Evolutionary conservation across 2,329 filamentous ascomycete species (phyloP).

Genomic region (Ustulina deusta): DNA sequence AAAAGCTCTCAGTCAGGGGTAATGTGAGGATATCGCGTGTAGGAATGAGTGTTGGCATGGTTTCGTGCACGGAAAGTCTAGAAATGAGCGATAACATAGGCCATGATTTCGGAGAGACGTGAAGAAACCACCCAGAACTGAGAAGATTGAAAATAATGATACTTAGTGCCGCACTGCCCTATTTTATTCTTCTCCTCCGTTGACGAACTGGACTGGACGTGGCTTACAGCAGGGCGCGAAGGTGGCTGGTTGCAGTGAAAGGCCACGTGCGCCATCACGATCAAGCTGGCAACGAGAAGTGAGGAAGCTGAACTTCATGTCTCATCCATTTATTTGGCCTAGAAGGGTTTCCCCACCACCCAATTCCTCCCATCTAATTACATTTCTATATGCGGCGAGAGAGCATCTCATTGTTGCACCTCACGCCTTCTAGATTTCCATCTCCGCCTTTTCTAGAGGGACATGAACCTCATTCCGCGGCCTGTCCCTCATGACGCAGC

Average conservation of each 20-base stretch:
- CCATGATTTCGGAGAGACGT: too few species aligned
- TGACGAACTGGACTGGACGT: not conserved
- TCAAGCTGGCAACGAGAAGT: not conserved
- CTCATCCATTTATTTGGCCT: not conserved
- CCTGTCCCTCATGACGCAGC: constrained; percentile 31
- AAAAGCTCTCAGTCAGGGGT: not conserved
- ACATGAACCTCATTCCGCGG: not conserved
- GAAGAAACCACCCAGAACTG: too few species aligned
- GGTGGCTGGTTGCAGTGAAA: not conserved
- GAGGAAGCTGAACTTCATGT: not conserved
- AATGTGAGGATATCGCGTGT: not conserved
- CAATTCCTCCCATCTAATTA: not conserved
- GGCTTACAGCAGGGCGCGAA: not conserved
- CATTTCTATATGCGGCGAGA: not conserved
- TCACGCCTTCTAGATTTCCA: not conserved
- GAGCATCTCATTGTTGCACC: not conserved
- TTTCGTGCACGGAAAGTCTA: too few species aligned
- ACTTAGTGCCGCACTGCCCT: not conserved
- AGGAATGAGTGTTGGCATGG: too few species aligned
- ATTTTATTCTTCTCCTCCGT: not conserved
- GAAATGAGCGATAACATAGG: too few species aligned
- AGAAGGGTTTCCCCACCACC: not conserved
- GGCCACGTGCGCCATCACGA: constrained; percentile 18
- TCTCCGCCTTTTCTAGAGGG: not conserved
- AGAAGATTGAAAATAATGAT: not conserved